phyloP scores from a whole-genome alignment of 2,329 filamentous ascomycete genomes.

The Colletotrichum sp. region DNA sequence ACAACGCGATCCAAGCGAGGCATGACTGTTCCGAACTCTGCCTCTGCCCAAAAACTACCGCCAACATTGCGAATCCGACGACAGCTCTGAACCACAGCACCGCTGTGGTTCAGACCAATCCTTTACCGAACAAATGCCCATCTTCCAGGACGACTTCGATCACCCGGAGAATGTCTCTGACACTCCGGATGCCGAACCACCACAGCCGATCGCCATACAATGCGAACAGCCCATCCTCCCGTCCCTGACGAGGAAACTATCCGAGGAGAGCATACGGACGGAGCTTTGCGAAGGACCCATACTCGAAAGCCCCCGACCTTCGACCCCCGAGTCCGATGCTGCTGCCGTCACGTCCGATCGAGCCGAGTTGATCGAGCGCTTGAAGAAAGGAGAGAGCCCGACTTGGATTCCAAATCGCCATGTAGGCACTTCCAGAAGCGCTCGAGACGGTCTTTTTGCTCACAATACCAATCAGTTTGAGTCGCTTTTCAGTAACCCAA shows the following conservation, averaged over 20 bases:
- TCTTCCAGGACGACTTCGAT: constrained; percentile 59
- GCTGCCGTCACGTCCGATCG: constrained; percentile 61
- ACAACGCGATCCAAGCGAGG: neutral
- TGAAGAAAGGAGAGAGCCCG: constrained; percentile 81
- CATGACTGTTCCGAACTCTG: neutral
- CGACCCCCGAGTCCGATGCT: constrained; percentile 33
- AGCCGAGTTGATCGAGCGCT: constrained; percentile 79
- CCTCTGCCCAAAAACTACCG: neutral
- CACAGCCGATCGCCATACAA: neutral
- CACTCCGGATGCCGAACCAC: neutral
- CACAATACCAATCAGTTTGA: constrained; percentile 31
- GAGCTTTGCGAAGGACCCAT: constrained; percentile 66
- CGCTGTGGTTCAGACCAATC: constrained; percentile 37
- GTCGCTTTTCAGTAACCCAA: constrained; percentile 39
- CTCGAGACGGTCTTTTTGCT: neutral
- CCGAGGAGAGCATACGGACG: constrained; percentile 66
- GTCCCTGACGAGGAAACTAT: constrained; percentile 43
- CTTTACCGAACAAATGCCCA: constrained; percentile 50
- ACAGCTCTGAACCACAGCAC: constrained; percentile 27
- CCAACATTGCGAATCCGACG: constrained; percentile 15
- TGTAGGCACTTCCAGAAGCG: constrained; percentile 44
- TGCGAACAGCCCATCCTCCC: neutral
- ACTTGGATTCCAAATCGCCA: constrained; percentile 73
- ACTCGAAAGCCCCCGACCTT: constrained; percentile 41
- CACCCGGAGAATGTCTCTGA: constrained; percentile 29